Evolutionary conservation across 257 asterid species (phyloP).

Genomic region (Solanum dulcamara): DNA sequence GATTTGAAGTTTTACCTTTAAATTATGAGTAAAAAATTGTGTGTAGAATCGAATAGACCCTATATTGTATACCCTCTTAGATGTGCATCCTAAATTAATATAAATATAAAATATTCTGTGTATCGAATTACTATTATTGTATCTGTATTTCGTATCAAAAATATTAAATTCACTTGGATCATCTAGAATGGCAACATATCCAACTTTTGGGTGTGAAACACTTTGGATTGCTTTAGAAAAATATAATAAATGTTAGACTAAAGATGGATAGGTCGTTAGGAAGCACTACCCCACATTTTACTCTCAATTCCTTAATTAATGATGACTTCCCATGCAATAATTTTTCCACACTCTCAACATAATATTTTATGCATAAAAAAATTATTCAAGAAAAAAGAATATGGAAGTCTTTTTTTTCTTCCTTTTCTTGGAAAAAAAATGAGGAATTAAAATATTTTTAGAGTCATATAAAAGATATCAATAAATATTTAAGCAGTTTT

Average conservation of each 20-base stretch:
- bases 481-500: background rate
- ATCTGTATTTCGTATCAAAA: background rate
- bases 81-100: background rate
- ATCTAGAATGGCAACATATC: background rate
- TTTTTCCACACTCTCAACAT: background rate
- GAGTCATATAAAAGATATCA: background rate
- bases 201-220: background rate
- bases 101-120: background rate
- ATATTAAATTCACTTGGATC: background rate
- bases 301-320: background rate
- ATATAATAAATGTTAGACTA: background rate
- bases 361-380: background rate
- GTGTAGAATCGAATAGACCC: background rate
- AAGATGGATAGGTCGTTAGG: background rate
- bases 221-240: background rate
- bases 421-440: background rate
- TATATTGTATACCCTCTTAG: background rate
- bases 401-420: background rate
- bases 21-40: background rate
- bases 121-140: background rate
- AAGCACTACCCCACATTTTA: background rate
- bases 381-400: background rate
- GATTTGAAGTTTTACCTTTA: background rate
- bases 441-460: background rate
- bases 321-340: background rate